Evolutionary conservation across 208 protist genomes (phyloP).

Genomic region (Wallacemonas sp.): DNA sequence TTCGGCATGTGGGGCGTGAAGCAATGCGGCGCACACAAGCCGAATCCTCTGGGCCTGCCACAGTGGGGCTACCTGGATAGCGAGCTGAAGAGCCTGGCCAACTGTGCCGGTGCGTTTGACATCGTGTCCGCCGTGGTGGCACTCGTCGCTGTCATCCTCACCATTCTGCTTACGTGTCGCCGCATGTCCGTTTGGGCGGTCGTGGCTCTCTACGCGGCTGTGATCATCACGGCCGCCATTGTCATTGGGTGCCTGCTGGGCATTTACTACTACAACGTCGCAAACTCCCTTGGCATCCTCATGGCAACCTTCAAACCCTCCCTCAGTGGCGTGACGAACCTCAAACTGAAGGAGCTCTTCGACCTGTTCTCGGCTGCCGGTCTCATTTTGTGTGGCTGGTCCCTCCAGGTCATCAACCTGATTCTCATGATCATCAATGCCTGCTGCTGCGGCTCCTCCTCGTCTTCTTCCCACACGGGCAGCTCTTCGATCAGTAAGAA

Average conservation of each 20-base stretch:
- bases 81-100: constrained; percentile 1
- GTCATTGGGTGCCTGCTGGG: constrained; percentile 19
- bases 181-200: constrained; percentile 1
- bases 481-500: too few species aligned
- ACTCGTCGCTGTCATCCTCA: constrained; percentile 8
- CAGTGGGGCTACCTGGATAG: constrained; percentile 5
- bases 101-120: constrained; percentile 14
- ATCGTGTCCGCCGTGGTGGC: constrained; percentile 3
- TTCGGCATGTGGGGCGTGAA: constrained; percentile 14
- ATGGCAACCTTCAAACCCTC: not conserved
- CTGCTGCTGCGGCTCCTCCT: constrained; percentile 24
- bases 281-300: not conserved
- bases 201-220: constrained; percentile 1
- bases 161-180: constrained; percentile 1
- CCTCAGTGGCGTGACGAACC: not conserved
- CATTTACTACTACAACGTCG: constrained; percentile 11
- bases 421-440: constrained; percentile 22
- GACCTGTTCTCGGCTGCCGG: constrained; percentile 8
- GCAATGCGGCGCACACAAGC: constrained; percentile 15
- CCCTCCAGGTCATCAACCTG: constrained; percentile 18
- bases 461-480: too few species aligned
- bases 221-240: constrained; percentile 15
- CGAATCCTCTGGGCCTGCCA: not conserved
- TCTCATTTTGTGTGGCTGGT: constrained; percentile 16
- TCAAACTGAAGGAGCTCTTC: constrained; percentile 11